Conservation (phyloP, 1,284 basidiomycete genomes). For the Amylostereum chailletii region DNA sequence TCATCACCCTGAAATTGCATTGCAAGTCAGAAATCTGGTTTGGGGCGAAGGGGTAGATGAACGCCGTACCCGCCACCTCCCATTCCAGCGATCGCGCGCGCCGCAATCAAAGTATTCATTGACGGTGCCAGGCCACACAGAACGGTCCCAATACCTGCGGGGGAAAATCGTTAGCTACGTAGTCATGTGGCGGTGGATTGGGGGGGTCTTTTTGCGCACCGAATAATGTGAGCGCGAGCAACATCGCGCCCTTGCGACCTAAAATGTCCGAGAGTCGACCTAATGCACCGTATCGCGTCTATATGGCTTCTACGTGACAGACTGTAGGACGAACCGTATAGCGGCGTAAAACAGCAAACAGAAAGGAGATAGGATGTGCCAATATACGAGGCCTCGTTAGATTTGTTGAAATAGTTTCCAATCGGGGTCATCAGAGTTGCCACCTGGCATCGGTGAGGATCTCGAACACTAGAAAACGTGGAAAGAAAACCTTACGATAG, state of each 20-base stretch:
- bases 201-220: constrained; percentile 30
- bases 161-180: not conserved
- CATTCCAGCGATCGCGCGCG: constrained; percentile 81
- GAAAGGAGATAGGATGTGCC: constrained; percentile 83
- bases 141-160: constrained; percentile 68
- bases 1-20: constrained; percentile 54
- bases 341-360: constrained; percentile 84
- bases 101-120: constrained; percentile 76
- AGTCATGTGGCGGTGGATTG: not conserved
- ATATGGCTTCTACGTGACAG: not conserved
- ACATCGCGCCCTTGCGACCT: constrained; percentile 78
- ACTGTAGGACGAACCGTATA: constrained; percentile 56
- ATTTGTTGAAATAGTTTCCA: constrained; percentile 71
- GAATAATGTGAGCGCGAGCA: constrained; percentile 74
- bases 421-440: constrained; percentile 74
- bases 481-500: constrained; percentile 26
- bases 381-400: constrained; percentile 78
- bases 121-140: constrained; percentile 77
- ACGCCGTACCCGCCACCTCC: constrained; percentile 74
- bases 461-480: too few species aligned
- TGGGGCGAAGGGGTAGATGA: constrained; percentile 7
- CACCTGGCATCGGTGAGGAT: constrained; percentile 22
- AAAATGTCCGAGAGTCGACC: constrained; percentile 83
- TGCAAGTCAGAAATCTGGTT: not conserved
- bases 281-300: constrained; percentile 19